Evolutionary conservation across 1,284 basidiomycete species (phyloP).

Genomic region (Thelephora terrestris): DNA sequence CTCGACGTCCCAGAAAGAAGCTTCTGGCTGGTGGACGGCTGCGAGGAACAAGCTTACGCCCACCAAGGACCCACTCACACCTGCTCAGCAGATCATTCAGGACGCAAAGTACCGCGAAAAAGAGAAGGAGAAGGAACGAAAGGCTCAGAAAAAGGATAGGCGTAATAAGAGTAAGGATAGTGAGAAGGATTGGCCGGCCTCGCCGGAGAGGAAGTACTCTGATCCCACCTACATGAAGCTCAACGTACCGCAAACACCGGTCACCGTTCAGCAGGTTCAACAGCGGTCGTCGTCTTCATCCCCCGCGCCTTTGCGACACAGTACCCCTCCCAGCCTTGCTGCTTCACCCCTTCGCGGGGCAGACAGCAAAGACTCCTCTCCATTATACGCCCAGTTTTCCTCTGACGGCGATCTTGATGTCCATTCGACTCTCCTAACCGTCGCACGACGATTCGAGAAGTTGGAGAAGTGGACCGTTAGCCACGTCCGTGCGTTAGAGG

Average conservation of each 20-base stretch:
- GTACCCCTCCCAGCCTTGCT: constrained; percentile 46
- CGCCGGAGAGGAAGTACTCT: constrained; percentile 35
- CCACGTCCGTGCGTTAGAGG: constrained; percentile 72
- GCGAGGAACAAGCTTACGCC: constrained; percentile 69
- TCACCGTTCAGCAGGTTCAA: constrained; percentile 22
- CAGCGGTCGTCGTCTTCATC: constrained; percentile 39
- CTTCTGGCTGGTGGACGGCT: constrained; percentile 51
- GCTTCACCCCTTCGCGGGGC: constrained; percentile 43
- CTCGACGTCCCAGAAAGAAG: constrained; percentile 50
- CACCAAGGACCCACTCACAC: constrained; percentile 65
- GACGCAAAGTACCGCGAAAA: constrained; percentile 62
- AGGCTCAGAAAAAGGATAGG: constrained; percentile 33
- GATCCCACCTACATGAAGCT: constrained; percentile 51
- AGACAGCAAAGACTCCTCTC: constrained; percentile 42
- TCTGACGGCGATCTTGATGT: constrained; percentile 60
- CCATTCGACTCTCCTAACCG: constrained; percentile 54
- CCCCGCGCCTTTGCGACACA: constrained; percentile 44
- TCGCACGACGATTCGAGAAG: constrained; percentile 70
- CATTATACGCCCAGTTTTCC: constrained; percentile 65
- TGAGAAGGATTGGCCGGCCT: constrained; percentile 39
- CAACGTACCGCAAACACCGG: constrained; percentile 23
- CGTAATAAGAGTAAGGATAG: constrained; percentile 22
- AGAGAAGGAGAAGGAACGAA: constrained; percentile 34
- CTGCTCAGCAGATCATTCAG: constrained; percentile 67
- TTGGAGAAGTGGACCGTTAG: constrained; percentile 78